Evolutionary conservation across 139 green algal species (phyloP).

Genomic region (Tetraselmis chui): DNA sequence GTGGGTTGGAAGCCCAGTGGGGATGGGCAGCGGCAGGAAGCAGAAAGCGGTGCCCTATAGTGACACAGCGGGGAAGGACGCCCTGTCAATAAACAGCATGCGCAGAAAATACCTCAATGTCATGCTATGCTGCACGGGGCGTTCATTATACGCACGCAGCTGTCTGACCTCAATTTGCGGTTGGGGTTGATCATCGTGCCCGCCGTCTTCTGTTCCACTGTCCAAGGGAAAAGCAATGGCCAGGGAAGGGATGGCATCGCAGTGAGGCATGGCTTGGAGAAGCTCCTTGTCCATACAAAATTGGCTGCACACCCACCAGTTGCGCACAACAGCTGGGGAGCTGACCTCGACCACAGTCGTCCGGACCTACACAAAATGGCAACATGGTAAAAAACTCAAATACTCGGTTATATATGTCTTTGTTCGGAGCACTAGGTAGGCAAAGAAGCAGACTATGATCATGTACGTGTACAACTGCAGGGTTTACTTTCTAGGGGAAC

Average conservation of each 20-base stretch:
- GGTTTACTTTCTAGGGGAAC: no score
- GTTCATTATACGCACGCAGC: no score
- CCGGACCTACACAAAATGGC: not conserved
- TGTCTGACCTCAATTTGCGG: no score
- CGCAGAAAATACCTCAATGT: not conserved
- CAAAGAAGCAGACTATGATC: no score
- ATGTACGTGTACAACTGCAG: not conserved
- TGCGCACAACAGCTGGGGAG: not conserved
- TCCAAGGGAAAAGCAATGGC: not conserved
- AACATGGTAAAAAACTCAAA: not conserved
- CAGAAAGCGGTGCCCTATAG: constrained; percentile 47
- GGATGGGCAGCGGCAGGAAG: constrained; percentile 71
- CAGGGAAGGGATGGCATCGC: not conserved
- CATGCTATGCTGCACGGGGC: no score
- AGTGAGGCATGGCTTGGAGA: not conserved
- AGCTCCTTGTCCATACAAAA: not conserved
- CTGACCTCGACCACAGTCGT: not conserved
- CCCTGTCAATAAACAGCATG: not conserved
- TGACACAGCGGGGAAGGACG: not conserved
- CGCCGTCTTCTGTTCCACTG: not conserved
- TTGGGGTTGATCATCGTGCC: no score
- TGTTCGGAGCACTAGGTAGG: no score
- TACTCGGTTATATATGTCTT: no score
- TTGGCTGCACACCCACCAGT: not conserved
- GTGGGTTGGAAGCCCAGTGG: constrained; percentile 57